Base-by-base conservation (phyloP, 225 moss, liverwort and hornwort species). In the Ulota crispa region DNA sequence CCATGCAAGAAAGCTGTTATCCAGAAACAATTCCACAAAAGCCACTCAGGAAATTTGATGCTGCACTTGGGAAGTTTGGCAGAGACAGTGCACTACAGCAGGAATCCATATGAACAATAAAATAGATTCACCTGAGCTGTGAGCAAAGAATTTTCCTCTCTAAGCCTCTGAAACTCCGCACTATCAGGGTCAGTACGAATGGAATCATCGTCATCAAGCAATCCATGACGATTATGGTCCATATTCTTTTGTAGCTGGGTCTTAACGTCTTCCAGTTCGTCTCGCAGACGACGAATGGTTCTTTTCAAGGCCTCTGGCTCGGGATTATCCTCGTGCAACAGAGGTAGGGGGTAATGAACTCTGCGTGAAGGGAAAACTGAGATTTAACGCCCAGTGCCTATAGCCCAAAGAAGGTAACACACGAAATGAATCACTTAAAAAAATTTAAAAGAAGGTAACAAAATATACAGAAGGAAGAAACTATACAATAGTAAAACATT, bases 301-400 rank as follows among this genome's bases (percentile, higher is more conserved):
- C 85, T 86, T 84, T 85, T 93, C 77, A 92, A 82, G 61, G 85
- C 91, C 63, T 80, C 83, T 55, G 91, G 87, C 73, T 92, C 93
- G 43, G 92, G 83, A 36, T 93, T 81, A 41, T 93, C 94, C 80
- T 95, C 94, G 42, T 90, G 88, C 45, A 94, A 80, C 11, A 99
- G 73, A 7, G 98, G 98, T 8, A 99, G 73, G 2, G 95, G 95
- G 26, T 99, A 95, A 85, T 99, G 98, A n/a, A 99, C 95, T 81
- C 91, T 91, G 87, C 79, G 57, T 52, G 61, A 56, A 42, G 18
- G 23, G 20, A 20, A 66, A 64, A 45, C 64, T 6, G 10, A 36
- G 2, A 45, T 15, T 11, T 13, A 42, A 43, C 11, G 19, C 64
- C 27, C 9, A 19, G 10, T 18, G 26, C 12, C 36, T 2, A 66